Conservation (phyloP, 345 rosid species). For the Cochlearia excelsa region DNA sequence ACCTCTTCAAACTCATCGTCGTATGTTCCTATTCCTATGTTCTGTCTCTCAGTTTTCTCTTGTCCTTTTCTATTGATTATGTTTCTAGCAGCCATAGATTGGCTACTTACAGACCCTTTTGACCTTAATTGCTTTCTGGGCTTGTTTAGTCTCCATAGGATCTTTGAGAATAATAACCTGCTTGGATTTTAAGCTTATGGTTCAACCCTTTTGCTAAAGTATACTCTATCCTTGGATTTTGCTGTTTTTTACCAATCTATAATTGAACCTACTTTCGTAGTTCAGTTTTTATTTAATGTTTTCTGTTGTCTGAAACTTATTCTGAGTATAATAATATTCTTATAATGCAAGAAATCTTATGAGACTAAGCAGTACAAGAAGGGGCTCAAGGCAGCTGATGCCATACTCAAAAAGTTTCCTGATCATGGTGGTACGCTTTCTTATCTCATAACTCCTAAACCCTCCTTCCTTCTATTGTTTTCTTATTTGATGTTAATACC, state of each 20-base stretch:
- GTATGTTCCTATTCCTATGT: conserved; percentile 52
- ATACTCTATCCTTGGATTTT: conserved; percentile 1
- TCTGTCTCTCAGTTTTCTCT: conserved; percentile 5
- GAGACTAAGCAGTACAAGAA: conserved; percentile 98
- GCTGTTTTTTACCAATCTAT: background rate
- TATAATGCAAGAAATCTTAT: conserved; percentile 80
- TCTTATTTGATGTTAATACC: background rate
- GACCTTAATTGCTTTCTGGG: conserved; percentile 18
- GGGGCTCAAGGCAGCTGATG: conserved; percentile 98
- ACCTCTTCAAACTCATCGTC: conserved; percentile 99
- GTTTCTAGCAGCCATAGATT: background rate
- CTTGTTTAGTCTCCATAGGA: conserved; percentile 1
- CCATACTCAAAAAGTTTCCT: conserved; percentile 96
- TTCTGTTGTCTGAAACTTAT: background rate
- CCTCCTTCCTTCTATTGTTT: conserved; percentile 2
- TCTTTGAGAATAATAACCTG: background rate
- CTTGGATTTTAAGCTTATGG: background rate
- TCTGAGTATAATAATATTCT: background rate
- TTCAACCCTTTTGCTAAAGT: background rate
- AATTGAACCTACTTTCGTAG: background rate
- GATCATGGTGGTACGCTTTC: conserved; percentile 86
- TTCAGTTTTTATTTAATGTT: background rate
- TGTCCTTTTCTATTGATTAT: too few relatives aligned
- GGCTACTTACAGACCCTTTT: conserved; percentile 19
- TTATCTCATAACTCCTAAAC: background rate